phyloP scores from a whole-genome alignment of 805 yeast species.

The Zygosaccharomyces siamensis region DNA sequence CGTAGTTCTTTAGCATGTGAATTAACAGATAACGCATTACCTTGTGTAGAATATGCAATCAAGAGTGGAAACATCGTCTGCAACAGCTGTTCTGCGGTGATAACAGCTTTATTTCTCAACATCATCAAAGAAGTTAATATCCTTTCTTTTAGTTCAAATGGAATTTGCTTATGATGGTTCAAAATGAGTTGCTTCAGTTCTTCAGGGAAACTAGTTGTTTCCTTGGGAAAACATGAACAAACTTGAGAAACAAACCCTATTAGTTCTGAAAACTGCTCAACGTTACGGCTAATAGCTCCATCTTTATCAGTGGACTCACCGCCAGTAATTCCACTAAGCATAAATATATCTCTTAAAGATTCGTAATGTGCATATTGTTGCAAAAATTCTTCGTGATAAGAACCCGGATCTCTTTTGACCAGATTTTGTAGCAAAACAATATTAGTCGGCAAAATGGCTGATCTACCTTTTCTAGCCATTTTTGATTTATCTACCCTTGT shows the following conservation, averaged over 20 bases:
- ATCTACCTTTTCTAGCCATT: constrained; percentile 87
- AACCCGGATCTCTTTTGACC: constrained; percentile 89
- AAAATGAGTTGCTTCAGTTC: constrained; percentile 66
- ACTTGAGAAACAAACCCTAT: constrained; percentile 92
- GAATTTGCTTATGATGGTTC: constrained; percentile 73
- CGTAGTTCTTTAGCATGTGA: constrained; percentile 78
- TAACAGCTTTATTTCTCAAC: constrained; percentile 80
- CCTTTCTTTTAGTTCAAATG: constrained; percentile 86
- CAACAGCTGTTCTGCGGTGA: constrained; percentile 73
- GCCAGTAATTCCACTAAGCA: constrained; percentile 45
- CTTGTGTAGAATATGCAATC: constrained; percentile 52
- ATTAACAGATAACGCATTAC: constrained; percentile 41
- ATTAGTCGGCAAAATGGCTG: constrained; percentile 89
- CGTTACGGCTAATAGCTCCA: constrained; percentile 23
- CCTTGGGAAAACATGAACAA: constrained; percentile 82
- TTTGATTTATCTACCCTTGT: not conserved
- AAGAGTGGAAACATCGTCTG: constrained; percentile 86
- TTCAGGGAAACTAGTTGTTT: constrained; percentile 77
- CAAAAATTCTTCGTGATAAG: constrained; percentile 88
- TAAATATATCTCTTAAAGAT: constrained; percentile 80
- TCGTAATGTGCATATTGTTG: constrained; percentile 92
- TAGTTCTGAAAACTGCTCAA: constrained; percentile 64
- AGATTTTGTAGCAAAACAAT: constrained; percentile 87
- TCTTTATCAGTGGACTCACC: constrained; percentile 43
- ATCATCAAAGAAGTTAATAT: constrained; percentile 83